Conservation (phyloP, 345 rosid species). For the Eucalyptus urophylla region DNA sequence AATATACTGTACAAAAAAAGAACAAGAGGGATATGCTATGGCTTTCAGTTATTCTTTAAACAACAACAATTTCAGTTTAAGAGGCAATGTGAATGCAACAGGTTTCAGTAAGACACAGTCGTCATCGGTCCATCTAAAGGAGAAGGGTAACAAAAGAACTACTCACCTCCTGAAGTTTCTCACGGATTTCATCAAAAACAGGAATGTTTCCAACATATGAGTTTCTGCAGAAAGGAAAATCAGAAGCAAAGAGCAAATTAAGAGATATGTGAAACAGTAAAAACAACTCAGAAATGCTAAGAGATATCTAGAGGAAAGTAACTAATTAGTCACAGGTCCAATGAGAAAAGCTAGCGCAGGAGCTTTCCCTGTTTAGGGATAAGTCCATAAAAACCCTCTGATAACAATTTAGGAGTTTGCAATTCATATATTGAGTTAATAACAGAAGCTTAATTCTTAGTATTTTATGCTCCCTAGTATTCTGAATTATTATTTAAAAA, state of each 20-base stretch:
- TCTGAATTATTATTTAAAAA: neutral
- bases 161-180: constrained; percentile 60
- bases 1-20: neutral
- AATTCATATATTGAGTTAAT: neutral
- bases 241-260: neutral
- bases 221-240: constrained; percentile 33
- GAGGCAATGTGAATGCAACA: neutral
- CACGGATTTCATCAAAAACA: constrained; percentile 61
- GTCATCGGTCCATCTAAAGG: neutral
- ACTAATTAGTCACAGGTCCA: neutral
- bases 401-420: neutral
- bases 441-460: neutral
- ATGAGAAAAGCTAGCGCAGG: neutral
- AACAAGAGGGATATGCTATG: neutral
- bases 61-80: neutral
- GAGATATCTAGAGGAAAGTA: neutral
- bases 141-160: neutral
- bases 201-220: constrained; percentile 73
- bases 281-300: neutral
- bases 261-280: neutral
- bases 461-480: neutral
- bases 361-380: neutral
- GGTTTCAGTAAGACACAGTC: neutral
- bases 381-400: neutral
- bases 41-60: neutral